Percentiles rank a stretch among this genome's conserved stretches.
phyloP scores from a whole-genome alignment of 1,139 yeast species.

The Kodamaea derodonti region DNA sequence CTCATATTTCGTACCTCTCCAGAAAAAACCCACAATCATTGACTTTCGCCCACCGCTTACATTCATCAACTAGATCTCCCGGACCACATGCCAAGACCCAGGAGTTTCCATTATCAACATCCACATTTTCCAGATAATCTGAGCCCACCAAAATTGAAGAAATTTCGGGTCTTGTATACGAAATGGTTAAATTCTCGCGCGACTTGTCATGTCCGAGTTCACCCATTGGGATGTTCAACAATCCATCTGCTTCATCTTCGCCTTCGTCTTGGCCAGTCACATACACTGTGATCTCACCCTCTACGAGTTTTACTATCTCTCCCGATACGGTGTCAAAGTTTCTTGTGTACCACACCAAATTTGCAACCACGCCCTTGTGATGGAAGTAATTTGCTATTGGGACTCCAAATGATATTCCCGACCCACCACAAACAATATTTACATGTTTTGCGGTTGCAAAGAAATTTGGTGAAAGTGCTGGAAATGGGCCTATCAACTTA shows the following conservation, averaged over 20 bases:
- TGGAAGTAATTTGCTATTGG: conserved; percentile 47
- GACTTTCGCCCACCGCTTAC: conserved; percentile 37
- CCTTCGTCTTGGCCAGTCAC: neutral
- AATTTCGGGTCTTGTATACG: neutral
- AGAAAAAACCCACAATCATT: conserved; percentile 37
- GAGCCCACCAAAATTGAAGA: conserved; percentile 1
- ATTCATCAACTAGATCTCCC: conserved; percentile 43
- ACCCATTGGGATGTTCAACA: neutral
- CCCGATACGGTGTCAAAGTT: too few species aligned
- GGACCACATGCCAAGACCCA: conserved; percentile 81
- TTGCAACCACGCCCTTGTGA: conserved; percentile 2
- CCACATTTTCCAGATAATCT: conserved; percentile 5
- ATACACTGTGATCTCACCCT: neutral
- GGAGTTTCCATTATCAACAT: conserved; percentile 2
- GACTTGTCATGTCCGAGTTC: neutral
- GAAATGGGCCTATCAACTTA: conserved; percentile 27
- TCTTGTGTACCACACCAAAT: conserved; percentile 54
- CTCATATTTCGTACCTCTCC: conserved; percentile 39
- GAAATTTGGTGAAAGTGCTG: conserved; percentile 24
- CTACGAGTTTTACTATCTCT: conserved; percentile 10
- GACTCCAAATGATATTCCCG: conserved; percentile 77
- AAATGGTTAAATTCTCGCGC: neutral
- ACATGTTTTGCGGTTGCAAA: conserved; percentile 47
- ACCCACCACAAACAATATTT: conserved; percentile 74
- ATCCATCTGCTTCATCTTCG: neutral